Evolutionary conservation across 768 basidiomycete genomes (phyloP).

Genomic region (Saitozyma sp.): DNA sequence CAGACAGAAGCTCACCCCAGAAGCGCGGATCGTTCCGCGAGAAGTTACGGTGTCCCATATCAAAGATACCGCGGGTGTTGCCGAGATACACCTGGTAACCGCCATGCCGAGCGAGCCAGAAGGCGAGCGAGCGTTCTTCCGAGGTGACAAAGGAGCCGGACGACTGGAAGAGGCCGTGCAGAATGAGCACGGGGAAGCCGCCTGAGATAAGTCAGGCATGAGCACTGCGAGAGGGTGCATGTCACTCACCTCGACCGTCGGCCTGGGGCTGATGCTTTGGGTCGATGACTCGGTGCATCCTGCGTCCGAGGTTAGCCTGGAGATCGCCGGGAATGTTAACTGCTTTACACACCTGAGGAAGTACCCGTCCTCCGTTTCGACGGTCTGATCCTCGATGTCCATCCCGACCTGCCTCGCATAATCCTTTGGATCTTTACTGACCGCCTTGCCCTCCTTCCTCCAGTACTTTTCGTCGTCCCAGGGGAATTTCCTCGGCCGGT

Average conservation of each 20-base stretch:
- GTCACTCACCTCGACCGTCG: conserved; percentile 44
- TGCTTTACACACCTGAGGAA: conserved; percentile 50
- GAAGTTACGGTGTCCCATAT: conserved; percentile 57
- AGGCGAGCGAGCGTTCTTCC: conserved; percentile 58
- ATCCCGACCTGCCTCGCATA: conserved; percentile 57
- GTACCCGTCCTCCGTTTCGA: conserved; percentile 59
- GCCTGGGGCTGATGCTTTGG: conserved; percentile 43
- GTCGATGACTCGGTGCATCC: conserved; percentile 53
- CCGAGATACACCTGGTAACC: conserved; percentile 57
- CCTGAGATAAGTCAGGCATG: conserved; percentile 21
- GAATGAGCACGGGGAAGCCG: conserved; percentile 57
- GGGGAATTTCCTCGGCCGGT: conserved; percentile 34
- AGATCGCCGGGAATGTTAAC: too few species aligned
- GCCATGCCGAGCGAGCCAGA: conserved; percentile 59
- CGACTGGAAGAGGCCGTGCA: conserved; percentile 59
- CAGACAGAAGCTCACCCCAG: conserved; percentile 55
- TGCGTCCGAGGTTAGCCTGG: conserved; percentile 1
- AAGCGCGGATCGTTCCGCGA: conserved; percentile 56
- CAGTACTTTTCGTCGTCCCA: conserved; percentile 56
- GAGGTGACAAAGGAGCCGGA: conserved; percentile 59
- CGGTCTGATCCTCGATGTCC: conserved; percentile 56
- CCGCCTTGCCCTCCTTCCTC: conserved; percentile 52
- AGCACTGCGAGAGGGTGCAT: neutral
- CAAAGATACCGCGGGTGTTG: conserved; percentile 58
- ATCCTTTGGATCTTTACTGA: conserved; percentile 55